Percentiles rank a stretch among this genome's conserved stretches.
These are phyloP conservation scores for Haplographium delicatum DNA, from an alignment of 495 filamentous ascomycete species.

Conservation along the genomic window DNA sequence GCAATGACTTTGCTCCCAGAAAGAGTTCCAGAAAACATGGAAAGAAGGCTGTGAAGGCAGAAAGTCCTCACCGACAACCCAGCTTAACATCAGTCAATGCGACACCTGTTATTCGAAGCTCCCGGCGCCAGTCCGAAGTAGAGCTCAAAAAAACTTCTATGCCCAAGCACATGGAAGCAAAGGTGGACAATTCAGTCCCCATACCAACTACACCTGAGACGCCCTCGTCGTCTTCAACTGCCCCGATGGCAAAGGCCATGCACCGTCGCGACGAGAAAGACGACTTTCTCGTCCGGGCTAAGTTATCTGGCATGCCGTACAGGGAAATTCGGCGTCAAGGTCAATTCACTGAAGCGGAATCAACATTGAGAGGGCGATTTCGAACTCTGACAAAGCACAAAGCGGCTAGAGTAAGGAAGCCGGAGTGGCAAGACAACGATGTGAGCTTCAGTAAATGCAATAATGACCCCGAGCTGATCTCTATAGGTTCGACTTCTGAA, in stretches of 20 bases:
- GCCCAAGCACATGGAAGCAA: constrained; percentile 14
- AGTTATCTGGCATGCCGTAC: constrained; percentile 67
- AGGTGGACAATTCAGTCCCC: too few relatives aligned
- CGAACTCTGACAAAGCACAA: constrained; percentile 75
- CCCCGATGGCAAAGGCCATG: constrained; percentile 3
- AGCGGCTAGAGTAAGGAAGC: constrained; percentile 68
- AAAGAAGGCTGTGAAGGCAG: constrained; percentile 4
- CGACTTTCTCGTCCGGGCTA: constrained; percentile 57
- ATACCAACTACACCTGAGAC: neutral
- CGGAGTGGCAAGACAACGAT: constrained; percentile 70
- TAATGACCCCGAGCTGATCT: constrained; percentile 13
- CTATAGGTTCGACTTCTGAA: constrained; percentile 43
- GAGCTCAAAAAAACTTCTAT: too few relatives aligned
- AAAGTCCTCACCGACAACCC: neutral
- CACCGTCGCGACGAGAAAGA: constrained; percentile 42
- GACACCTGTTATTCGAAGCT: too few relatives aligned
- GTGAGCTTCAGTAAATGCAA: constrained; percentile 50
- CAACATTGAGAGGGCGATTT: constrained; percentile 76
- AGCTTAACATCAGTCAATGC: too few relatives aligned
- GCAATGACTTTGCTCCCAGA: constrained; percentile 4
- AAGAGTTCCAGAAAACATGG: constrained; percentile 5
- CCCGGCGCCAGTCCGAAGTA: neutral
- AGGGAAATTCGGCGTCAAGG: constrained; percentile 66
- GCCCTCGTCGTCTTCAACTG: neutral
- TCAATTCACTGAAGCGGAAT: constrained; percentile 72